Percentiles rank a stretch among this genome's conserved stretches.
phyloP scores from a whole-genome alignment of 345 rosid genomes.

The Moricandia moricandioides region DNA sequence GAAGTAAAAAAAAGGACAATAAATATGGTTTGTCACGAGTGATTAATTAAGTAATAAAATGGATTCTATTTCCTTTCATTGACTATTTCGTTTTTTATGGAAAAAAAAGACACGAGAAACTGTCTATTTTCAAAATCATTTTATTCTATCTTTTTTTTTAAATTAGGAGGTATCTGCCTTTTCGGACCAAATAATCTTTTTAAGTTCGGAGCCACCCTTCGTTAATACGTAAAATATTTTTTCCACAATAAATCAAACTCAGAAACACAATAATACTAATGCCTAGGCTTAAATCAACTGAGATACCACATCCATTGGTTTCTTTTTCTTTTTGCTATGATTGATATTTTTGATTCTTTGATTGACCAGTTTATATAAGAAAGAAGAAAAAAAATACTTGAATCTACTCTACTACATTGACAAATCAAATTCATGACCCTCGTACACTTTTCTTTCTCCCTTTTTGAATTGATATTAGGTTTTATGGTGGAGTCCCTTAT shows the following conservation, averaged over 20 bases:
- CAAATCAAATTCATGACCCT: conserved; percentile 44
- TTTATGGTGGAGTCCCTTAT: conserved; percentile 26
- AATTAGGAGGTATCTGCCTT: too few relatives aligned
- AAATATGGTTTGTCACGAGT: neutral
- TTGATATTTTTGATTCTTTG: neutral
- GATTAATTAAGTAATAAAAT: neutral
- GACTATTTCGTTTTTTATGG: neutral
- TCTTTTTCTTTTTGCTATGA: too few relatives aligned
- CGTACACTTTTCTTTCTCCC: conserved; percentile 32
- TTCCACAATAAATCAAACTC: too few relatives aligned
- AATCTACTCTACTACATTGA: conserved; percentile 44
- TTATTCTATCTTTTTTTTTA: too few relatives aligned
- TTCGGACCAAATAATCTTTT: too few relatives aligned
- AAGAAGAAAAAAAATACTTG: conserved; percentile 51
- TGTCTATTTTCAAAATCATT: too few relatives aligned
- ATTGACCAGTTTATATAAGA: conserved; percentile 28
- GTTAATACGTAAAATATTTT: too few relatives aligned
- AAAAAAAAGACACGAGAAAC: neutral
- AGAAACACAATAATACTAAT: too few relatives aligned
- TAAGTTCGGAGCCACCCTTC: too few relatives aligned
- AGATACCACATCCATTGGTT: too few relatives aligned
- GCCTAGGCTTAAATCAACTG: too few relatives aligned
- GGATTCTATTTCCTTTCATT: neutral
- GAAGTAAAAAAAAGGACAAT: neutral
- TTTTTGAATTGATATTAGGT: conserved; percentile 17